phyloP scores from a whole-genome alignment of 768 basidiomycete genomes.

The Cantharellus cinnabarinus region DNA sequence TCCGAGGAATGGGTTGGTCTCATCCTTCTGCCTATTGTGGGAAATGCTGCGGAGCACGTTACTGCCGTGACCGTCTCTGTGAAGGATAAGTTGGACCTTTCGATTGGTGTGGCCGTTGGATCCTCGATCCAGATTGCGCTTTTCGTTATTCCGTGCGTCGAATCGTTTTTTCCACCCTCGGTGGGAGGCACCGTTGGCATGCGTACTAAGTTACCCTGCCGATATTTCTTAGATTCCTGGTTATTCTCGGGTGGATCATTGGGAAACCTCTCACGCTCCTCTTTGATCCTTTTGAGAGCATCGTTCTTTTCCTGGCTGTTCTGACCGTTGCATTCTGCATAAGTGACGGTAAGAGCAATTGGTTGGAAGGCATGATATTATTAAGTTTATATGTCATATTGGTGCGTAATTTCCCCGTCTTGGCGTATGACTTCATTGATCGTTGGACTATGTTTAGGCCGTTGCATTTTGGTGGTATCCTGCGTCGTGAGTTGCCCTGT shows the following conservation, averaged over 20 bases:
- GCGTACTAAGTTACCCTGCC: slow-evolving; percentile 5
- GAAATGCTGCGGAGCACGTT: slow-evolving; percentile 79
- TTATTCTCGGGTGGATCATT: slow-evolving; percentile 59
- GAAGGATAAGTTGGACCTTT: slow-evolving; percentile 68
- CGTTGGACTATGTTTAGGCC: too few relatives aligned
- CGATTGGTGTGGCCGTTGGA: slow-evolving; percentile 71
- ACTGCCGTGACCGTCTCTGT: slow-evolving; percentile 56
- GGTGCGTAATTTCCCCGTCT: too few relatives aligned
- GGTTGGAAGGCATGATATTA: slow-evolving; percentile 69
- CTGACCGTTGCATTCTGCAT: slow-evolving; percentile 69
- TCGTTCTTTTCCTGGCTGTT: slow-evolving; percentile 32
- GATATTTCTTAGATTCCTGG: slow-evolving; percentile 32
- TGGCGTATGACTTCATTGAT: too few relatives aligned
- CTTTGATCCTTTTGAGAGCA: slow-evolving; percentile 78
- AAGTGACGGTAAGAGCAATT: slow-evolving; percentile 65
- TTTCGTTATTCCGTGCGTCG: slow-evolving; percentile 59
- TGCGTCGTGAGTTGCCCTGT: too few relatives aligned
- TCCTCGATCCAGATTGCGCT: slow-evolving; percentile 37
- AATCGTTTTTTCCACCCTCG: not conserved
- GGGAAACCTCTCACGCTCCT: slow-evolving; percentile 61
- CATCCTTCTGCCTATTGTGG: slow-evolving; percentile 82
- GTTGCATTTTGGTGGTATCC: too few relatives aligned
- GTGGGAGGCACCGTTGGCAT: slow-evolving; percentile 1
- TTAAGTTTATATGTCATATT: slow-evolving; percentile 28
- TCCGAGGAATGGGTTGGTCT: slow-evolving; percentile 70